Evolutionary conservation across 805 yeast species (phyloP), one percentile per base, ranked within the genome.

Genomic region (Saccharomycodes ludwigii): DNA sequence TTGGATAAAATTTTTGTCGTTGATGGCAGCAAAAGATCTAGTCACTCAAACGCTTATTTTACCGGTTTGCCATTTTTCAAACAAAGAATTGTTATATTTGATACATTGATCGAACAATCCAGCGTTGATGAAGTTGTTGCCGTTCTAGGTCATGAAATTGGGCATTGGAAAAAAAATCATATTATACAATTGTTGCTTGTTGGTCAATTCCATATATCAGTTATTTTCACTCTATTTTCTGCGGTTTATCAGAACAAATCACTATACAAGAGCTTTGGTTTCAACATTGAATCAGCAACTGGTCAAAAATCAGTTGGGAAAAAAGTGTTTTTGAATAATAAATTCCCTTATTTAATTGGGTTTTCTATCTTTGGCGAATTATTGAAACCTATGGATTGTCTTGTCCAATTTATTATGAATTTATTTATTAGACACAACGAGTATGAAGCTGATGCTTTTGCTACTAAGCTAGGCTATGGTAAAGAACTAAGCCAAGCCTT

Each of bases 101-200:
- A 91, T 47, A 91, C 96, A 7, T 69, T 91, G 59, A 77, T 91
- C 41, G 73, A 81, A 39, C 78, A 82, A 37, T 76, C 85, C 21
- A 59, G 85, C 19, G 68, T 72, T 18, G 70, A 68, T 26, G 94
- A 91, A 57, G 82, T 85, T 24, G 83, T 85, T 32, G 96, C 97
- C 32, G 95, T 91, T 1, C 66, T 88, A 41, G 97, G 94, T n/a
- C 99, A 91, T 52, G 99, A 91, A 62, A 78, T 91, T 44, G 99
- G 99, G 31, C 99, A 91, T 56, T 91, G 99, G 99, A 76, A 78
- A 46, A 67, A 80, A 53, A 75, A 79, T 36, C 99, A 91, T 56
- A 78, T 86, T 39, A 63, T 86, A n/a, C 76, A 75, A 51, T 69
- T 78, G 66, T 58, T 91, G 47, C 47, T 68, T 4, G 67, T 76